Base-by-base conservation (phyloP, 2,329 filamentous ascomycete species). In the Pseudovirgaria hyperparasitica region DNA sequence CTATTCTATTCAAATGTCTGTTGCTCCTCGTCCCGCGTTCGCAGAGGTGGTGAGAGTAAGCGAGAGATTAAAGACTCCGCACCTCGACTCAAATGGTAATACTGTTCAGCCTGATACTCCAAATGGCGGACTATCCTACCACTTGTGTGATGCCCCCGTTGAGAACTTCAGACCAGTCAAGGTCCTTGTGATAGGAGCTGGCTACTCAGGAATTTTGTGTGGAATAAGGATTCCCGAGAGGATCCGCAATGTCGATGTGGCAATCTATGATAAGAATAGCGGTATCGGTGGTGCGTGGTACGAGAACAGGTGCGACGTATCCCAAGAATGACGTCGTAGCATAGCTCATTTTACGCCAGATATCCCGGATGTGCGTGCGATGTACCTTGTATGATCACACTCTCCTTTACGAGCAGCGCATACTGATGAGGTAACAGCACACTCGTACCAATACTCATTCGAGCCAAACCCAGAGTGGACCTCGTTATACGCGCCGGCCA, bases 331-430 rank as follows among this genome's bases (percentile, higher is more conserved):
- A 9, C 13, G 5, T 18, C 7, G n/a, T 6, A 16, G 10, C 8
- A 22, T 25, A n/a, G 10, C 8, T 8, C 18, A 16, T 16, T 25
- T 13, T 6, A 13, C 11, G 22, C 49, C 25, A 50, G 51, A 32
- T 60, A 60, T 30, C 47, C 56, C 2, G 57, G 57, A 4, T 58
- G 56, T 20, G 57, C 57, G 9, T 60, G 58, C 29, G 54, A 59
- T 28, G 39, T 59, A 14, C 56, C 55, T 9, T 48, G 42, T 43
- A 30, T 29, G 39, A 25, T 18, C n/a, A n/a, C 8, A 20, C 8
- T 20, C 19, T 8, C 19, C 8, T 8, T 8, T n/a, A n/a, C 19
- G 8, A n/a, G 8, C 8, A 20, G 19, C n/a, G 19, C 25, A 20
- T 8, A 27, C n/a, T 2, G 10, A 15, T 5, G 19, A 8, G 3